Conservation (phyloP, 1,139 yeast genomes). For the Kurtzmaniella natalensis region DNA sequence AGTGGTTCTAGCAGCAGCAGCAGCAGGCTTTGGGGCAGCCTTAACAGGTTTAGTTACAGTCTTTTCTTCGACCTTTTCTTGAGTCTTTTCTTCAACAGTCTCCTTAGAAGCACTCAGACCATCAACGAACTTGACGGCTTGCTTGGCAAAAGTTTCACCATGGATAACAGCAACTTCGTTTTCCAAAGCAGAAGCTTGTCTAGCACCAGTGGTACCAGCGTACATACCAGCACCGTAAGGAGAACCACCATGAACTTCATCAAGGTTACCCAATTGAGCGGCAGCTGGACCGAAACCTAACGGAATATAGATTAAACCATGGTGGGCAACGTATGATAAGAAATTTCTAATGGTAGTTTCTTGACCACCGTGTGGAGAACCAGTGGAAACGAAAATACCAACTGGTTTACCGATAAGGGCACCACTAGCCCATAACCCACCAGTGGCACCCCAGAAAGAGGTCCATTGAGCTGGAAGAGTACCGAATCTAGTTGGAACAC, state of each 20-base stretch:
- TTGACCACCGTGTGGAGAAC: conserved; percentile 45
- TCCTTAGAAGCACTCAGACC: conserved; percentile 2
- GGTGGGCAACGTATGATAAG: conserved; percentile 40
- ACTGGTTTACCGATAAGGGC: conserved; percentile 45
- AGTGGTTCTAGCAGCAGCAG: conserved; percentile 5
- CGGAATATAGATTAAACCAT: conserved; percentile 49
- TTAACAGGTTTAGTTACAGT: conserved; percentile 7
- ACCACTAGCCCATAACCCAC: conserved; percentile 50
- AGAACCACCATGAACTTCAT: conserved; percentile 43
- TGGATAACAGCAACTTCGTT: conserved; percentile 35
- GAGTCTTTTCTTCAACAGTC: conserved; percentile 2
- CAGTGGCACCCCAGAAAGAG: conserved; percentile 43
- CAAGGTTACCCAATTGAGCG: conserved; percentile 28
- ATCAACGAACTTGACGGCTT: conserved; percentile 24
- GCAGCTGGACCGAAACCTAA: conserved; percentile 40
- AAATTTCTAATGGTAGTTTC: conserved; percentile 38
- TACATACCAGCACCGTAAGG: conserved; percentile 51
- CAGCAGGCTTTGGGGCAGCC: conserved; percentile 4
- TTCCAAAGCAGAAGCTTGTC: conserved; percentile 39
- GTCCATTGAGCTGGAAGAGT: conserved; percentile 42
- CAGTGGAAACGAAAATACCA: conserved; percentile 43
- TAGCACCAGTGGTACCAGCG: conserved; percentile 48
- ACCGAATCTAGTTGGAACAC: conserved; percentile 51
- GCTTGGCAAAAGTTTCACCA: conserved; percentile 37
- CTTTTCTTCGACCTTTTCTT: conserved; percentile 9